Percentiles rank a stretch among this genome's conserved stretches.
Evolutionary conservation across 83 land plant species (phyloP).

Genomic region (Picea abies): DNA sequence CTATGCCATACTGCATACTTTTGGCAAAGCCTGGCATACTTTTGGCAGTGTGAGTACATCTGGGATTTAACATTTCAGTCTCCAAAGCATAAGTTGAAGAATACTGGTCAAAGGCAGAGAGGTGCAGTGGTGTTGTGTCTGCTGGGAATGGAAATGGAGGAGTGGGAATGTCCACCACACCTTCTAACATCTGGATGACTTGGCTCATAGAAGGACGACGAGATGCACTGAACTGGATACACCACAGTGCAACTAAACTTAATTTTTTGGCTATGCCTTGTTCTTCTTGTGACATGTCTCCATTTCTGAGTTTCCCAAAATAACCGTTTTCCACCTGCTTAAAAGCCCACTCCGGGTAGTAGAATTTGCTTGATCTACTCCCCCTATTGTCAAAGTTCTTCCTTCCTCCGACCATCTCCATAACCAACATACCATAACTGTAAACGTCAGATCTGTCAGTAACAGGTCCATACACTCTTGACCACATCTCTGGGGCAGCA

Average conservation of each 20-base stretch:
- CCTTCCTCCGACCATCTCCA: neutral
- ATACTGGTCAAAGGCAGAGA: no score
- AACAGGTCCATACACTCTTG: no score
- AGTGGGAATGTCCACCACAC: neutral
- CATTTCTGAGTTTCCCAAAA: neutral
- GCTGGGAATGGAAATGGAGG: neutral
- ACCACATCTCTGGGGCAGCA: no score
- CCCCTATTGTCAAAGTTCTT: neutral
- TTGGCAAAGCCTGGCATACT: no score
- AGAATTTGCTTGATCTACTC: neutral
- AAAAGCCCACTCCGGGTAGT: neutral
- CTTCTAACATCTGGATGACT: slow-evolving; percentile 1
- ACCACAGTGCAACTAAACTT: no score
- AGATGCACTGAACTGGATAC: neutral
- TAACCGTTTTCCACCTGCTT: neutral
- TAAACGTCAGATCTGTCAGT: neutral
- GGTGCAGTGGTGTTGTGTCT: neutral
- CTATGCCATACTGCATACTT: no score
- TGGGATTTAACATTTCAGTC: no score
- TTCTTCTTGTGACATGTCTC: neutral
- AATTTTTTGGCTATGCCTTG: no score
- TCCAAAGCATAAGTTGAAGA: no score
- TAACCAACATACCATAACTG: neutral
- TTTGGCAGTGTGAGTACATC: no score
- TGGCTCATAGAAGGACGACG: neutral